Base-by-base conservation (phyloP, 768 basidiomycete species). In the Mycena albidolilacea region DNA sequence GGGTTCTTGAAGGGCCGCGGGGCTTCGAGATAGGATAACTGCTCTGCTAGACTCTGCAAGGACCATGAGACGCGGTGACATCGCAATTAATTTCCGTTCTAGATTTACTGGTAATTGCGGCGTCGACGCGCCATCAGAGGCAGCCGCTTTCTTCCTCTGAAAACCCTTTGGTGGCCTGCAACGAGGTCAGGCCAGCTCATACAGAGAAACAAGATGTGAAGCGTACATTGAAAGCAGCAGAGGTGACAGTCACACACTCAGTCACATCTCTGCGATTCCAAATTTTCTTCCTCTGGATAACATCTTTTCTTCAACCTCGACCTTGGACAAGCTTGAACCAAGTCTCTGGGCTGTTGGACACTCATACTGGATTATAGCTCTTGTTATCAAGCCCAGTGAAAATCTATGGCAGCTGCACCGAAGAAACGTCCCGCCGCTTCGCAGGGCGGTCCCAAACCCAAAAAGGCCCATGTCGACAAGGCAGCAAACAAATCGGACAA, bases 1-100 rank as follows among this genome's bases (percentile, higher is more conserved):
- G 89, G 86, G 75, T 92, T 94, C 82, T 96, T 96, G 85, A 96
- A 96, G 0, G 94, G 92, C 0, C 92, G 87, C 0, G 92, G 91
- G 37, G 81, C 81, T 69, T 94, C 89, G 3, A 93, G 83, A 76
- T 92, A 93, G 0, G 94, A 95, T 19, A 95, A 82, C 66, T 93
- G 90, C 76, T 93, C 93, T 11, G 90, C 91, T 58, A 95, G 83
- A 48, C 90, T 90, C 94, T 95, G n/a, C 35, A 35, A 19, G 37
- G 7, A 52, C 0, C 11, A 64, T 39, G 37, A 17, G n/a, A 48
- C 35, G 66, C 41, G 10, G 48, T 50, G 38, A 11, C 35, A 1
- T 17, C 46, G 38, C 15, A 38, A 48, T 1, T 37, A 38, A 48
- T 1, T 37, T 37, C 38, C 19, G 15, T 30, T 15, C 9, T 1